These are phyloP conservation scores for Saccharomyces hybrid DNA, from an alignment of 1,139 yeast species.

Conservation along the genomic window DNA sequence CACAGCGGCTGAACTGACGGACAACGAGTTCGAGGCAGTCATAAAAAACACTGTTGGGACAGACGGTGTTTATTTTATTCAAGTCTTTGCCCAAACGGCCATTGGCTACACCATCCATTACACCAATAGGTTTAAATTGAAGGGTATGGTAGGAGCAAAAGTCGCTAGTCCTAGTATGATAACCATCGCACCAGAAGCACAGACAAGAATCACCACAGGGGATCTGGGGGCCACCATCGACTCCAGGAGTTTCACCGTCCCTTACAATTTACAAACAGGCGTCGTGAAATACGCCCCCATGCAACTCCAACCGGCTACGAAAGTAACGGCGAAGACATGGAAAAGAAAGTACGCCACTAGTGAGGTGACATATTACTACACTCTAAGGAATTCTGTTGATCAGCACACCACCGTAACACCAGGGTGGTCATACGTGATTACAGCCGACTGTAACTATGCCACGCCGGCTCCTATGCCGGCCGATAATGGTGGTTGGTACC, in stretches of 20 bases:
- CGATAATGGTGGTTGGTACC: conserved; percentile 45
- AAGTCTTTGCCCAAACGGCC: conserved; percentile 43
- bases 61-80: conserved; percentile 62
- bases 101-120: conserved; percentile 60
- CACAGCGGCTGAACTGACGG: conserved; percentile 24
- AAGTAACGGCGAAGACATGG: conserved; percentile 62
- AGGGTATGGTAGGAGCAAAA: conserved; percentile 62
- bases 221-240: conserved; percentile 23
- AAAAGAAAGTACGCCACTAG: conserved; percentile 57
- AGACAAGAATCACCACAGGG: conserved; percentile 37
- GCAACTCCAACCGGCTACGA: conserved; percentile 77
- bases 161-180: conserved; percentile 29
- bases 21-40: conserved; percentile 35
- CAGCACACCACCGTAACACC: conserved; percentile 64
- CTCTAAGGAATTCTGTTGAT: conserved; percentile 38
- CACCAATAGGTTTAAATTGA: conserved; percentile 55
- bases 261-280: conserved; percentile 75
- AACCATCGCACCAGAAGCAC: conserved; percentile 30
- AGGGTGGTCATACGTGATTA: conserved; percentile 69
- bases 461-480: conserved; percentile 61
- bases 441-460: conserved; percentile 59
- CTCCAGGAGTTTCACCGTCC: conserved; percentile 39
- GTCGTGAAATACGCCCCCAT: conserved; percentile 74
- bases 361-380: conserved; percentile 51
- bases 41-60: conserved; percentile 43